Base-by-base conservation (phyloP, 1,284 basidiomycete species). In the Microbotryomycetes sp. region DNA sequence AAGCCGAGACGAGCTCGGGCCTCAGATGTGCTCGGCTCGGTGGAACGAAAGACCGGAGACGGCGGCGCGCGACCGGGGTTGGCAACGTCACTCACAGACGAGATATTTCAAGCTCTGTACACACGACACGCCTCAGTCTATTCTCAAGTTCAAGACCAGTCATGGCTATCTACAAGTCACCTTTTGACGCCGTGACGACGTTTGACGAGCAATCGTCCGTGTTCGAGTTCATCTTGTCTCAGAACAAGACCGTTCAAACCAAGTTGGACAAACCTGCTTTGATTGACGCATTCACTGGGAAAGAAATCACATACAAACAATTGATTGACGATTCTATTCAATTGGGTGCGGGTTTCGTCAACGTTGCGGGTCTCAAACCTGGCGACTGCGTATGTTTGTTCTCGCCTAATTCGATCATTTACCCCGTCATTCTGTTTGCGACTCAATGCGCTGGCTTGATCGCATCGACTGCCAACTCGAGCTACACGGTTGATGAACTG, bases 381-480 rank as follows among this genome's bases (percentile, higher is more conserved):
- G 51, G 62, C 22, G 47, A 65, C 28, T 59, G 58, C 1, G 28
- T 69, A 25, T 58, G 64, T 54, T 12, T 69, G 26, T 69, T 67
- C 52, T 30, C 49, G 1, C 65, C 67, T 7, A 69, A 69, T 54
- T 54, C 45, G 3, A n/a, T 46, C 14, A 53, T 67, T 5, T 69
- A 67, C 56, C 60, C 61, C 5, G 49, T 56, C 16, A 53, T 67
- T 26, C 25, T 67, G 32, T 56, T 69, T 6, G 67, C 52, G 3
- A 67, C 28, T n/a, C 49, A 48, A 46, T 65, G 65, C 1, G 62
- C 67, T 2, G 65, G 62, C 14, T 22, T 69, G 28, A 52, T 58
- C 31, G 60, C 65, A 16, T 67, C 67, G 28, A 65, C 65, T 29
- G 67, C 67, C n/a, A 69, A 69, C 56, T 54, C 61, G 1, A 9